A percentile compares a stretch with the other conserved stretches of the same genome.
Conservation (phyloP, 495 filamentous ascomycete species). For the Aspergillus sclerotioniger region DNA sequence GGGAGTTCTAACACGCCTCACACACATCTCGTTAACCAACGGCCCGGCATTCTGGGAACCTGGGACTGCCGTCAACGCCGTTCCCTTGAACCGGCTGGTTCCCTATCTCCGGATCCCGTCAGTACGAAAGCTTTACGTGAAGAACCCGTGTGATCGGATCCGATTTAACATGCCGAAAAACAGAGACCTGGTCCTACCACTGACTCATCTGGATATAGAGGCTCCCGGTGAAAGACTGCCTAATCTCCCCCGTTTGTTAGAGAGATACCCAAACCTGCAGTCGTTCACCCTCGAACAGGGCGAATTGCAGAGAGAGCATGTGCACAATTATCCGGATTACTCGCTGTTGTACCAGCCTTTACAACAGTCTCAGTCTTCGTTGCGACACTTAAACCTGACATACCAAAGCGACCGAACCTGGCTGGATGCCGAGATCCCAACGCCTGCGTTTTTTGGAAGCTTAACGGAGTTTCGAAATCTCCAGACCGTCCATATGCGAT, state of each 20-base stretch:
- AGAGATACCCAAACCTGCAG: background rate
- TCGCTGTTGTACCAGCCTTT: background rate
- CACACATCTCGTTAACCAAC: background rate
- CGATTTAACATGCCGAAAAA: background rate
- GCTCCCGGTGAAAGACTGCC: background rate
- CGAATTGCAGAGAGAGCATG: background rate
- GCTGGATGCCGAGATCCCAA: background rate
- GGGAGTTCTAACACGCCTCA: background rate
- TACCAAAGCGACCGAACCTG: background rate
- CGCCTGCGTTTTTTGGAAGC: background rate
- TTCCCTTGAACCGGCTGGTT: background rate
- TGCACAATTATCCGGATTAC: background rate
- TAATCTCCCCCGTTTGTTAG: background rate
- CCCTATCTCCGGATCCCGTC: background rate
- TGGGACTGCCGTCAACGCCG: background rate
- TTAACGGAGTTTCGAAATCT: background rate
- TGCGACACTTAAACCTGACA: background rate
- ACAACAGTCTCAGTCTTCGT: background rate
- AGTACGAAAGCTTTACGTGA: background rate
- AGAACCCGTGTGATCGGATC: background rate
- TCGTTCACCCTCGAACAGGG: background rate
- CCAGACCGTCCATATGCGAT: background rate
- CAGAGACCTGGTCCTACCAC: background rate
- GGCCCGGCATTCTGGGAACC: background rate
- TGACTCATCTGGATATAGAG: background rate